Conservation (phyloP, 208 protist species). For the Endotrypanum monterogeii region DNA sequence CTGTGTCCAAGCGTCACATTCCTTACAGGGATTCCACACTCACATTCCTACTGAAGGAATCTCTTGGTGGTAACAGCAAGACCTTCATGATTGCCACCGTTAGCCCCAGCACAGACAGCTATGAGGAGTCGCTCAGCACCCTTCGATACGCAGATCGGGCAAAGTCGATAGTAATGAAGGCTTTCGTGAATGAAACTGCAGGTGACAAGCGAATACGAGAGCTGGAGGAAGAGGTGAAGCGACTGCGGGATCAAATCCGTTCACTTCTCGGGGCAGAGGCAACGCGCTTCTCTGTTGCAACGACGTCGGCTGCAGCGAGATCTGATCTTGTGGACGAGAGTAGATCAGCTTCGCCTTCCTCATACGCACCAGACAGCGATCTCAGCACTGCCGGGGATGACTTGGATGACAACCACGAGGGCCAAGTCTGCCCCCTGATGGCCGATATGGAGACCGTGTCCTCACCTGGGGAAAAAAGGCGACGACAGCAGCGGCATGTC, state of each 20-base stretch:
- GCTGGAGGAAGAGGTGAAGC: slow-evolving; percentile 76
- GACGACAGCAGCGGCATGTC: background rate
- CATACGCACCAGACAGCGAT: background rate
- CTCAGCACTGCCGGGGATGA: background rate
- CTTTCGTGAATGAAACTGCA: slow-evolving; percentile 87
- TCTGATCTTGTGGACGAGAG: slow-evolving; percentile 5
- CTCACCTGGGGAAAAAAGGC: too few species aligned
- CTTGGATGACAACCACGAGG: background rate
- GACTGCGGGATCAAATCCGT: slow-evolving; percentile 68
- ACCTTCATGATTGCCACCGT: slow-evolving; percentile 93
- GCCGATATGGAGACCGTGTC: background rate
- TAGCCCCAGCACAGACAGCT: slow-evolving; percentile 69
- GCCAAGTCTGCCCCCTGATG: background rate
- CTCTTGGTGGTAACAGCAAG: slow-evolving; percentile 91
- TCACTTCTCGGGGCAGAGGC: slow-evolving; percentile 35
- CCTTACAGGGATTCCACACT: slow-evolving; percentile 89
- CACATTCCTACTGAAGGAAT: slow-evolving; percentile 89
- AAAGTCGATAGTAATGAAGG: slow-evolving; percentile 89
- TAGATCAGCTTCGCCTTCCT: background rate
- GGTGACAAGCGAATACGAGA: slow-evolving; percentile 87
- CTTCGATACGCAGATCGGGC: slow-evolving; percentile 92
- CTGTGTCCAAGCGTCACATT: slow-evolving; percentile 38
- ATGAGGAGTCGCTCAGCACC: slow-evolving; percentile 91
- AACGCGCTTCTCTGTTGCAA: background rate
- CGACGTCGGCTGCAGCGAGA: background rate